A percentile compares a stretch with the other conserved stretches of the same genome.
Conservation (phyloP, 2,329 filamentous ascomycete genomes). For the Ophiostoma piceae region DNA sequence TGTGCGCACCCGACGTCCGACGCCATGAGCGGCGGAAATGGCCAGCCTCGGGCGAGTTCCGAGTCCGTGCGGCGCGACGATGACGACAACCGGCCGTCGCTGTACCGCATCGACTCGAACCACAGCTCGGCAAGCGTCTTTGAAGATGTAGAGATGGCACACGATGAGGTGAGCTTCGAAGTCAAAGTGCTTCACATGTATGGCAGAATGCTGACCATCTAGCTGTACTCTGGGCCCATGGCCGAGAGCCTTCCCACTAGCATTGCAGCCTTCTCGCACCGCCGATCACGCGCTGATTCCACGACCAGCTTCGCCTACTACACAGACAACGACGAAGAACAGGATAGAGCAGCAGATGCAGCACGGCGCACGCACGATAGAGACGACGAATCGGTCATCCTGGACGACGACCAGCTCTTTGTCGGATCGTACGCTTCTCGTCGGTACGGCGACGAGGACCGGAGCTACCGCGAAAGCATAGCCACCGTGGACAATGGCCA, state of each 20-base stretch:
- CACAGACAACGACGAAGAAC: constrained; percentile 59
- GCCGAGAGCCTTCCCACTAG: constrained; percentile 95
- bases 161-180: constrained; percentile 57
- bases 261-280: constrained; percentile 84
- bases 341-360: constrained; percentile 30
- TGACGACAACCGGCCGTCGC: constrained; percentile 18
- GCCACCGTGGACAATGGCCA: constrained; percentile 1
- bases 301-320: constrained; percentile 87
- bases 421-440: constrained; percentile 21
- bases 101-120: constrained; percentile 65
- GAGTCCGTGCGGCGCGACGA: constrained; percentile 10
- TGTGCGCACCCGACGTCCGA: constrained; percentile 5
- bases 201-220: neutral
- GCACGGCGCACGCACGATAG: neutral
- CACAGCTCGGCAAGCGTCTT: constrained; percentile 75
- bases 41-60: constrained; percentile 21
- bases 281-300: constrained; percentile 73
- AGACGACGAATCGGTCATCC: constrained; percentile 26
- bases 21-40: constrained; percentile 22
- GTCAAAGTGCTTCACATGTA: neutral
- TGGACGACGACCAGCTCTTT: constrained; percentile 30
- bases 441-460: constrained; percentile 30
- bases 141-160: constrained; percentile 97
- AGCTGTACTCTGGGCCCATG: constrained; percentile 78
- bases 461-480: constrained; percentile 28